These are phyloP conservation scores for Astrephomene gubernaculifera DNA, from an alignment of 139 green algal species.

Conservation along the genomic window DNA sequence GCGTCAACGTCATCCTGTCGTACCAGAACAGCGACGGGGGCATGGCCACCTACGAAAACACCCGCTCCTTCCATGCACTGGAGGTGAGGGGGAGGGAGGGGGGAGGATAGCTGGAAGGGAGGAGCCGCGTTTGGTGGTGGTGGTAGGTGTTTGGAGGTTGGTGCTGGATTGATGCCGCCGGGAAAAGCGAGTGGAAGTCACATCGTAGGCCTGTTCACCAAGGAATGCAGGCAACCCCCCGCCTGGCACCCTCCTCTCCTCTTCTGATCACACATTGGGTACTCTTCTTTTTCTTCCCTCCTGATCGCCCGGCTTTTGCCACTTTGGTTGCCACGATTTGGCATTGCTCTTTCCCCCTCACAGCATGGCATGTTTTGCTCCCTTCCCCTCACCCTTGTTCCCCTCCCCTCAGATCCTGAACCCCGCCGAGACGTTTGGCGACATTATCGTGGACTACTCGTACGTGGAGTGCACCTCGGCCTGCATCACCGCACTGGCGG, in stretches of 20 bases:
- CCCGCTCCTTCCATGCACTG: slow-evolving; percentile 81
- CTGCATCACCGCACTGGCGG: slow-evolving; percentile 90
- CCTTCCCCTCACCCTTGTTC: background rate
- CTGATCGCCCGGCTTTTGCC: no score
- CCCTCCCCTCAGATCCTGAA: slow-evolving; percentile 89
- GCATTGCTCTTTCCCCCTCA: no score
- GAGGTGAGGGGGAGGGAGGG: slow-evolving; percentile 54
- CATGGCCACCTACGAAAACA: slow-evolving; percentile 99
- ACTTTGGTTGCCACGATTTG: no score
- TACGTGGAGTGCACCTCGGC: slow-evolving; percentile 98
- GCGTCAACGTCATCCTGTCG: slow-evolving; percentile 86
- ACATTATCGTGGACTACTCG: slow-evolving; percentile 99
- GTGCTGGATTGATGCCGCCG: no score
- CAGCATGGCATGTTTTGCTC: no score
- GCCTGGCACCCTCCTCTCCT: no score
- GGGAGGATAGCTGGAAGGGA: background rate
- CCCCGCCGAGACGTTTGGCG: slow-evolving; percentile 98
- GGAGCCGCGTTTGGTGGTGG: background rate
- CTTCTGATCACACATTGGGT: no score
- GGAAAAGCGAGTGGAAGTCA: no score
- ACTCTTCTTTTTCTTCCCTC: no score
- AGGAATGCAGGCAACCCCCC: no score
- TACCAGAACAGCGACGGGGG: slow-evolving; percentile 95
- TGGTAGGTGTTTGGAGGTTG: background rate
- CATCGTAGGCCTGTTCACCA: no score